phyloP scores from a whole-genome alignment of 257 asterid species.

The Solanum lignicaule region DNA sequence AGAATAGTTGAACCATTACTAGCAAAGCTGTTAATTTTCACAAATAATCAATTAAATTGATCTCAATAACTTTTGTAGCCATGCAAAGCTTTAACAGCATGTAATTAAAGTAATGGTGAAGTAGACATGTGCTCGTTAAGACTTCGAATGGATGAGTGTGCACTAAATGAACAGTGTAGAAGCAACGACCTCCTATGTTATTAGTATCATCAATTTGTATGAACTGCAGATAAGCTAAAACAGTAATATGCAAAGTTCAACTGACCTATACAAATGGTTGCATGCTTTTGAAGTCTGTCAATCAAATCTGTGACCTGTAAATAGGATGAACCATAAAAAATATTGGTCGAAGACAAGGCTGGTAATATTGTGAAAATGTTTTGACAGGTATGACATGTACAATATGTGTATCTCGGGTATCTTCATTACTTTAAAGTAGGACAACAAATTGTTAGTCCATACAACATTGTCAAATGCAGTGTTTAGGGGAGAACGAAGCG shows the following conservation, averaged over 20 bases:
- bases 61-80: not conserved
- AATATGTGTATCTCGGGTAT: not conserved
- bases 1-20: not conserved
- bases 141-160: not conserved
- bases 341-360: not conserved
- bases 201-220: not conserved
- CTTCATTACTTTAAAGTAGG: not conserved
- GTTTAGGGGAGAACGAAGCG: too few species aligned
- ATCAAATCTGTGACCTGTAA: slow-evolving; percentile 72
- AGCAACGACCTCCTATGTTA: not conserved
- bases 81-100: not conserved
- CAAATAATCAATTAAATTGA: not conserved
- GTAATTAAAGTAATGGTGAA: not conserved
- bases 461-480: not conserved
- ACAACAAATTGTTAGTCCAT: not conserved
- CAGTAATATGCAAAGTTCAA: not conserved
- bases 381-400: not conserved
- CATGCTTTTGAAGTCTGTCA: slow-evolving; percentile 53
- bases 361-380: not conserved
- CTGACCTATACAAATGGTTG: slow-evolving; percentile 55
- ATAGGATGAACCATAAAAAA: slow-evolving; percentile 6
- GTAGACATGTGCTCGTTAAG: not conserved
- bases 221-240: not conserved
- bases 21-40: not conserved
- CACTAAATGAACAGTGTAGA: not conserved